Percentiles rank a stretch among this genome's conserved stretches.
These are phyloP conservation scores for Hypoxylon sp. DNA, from an alignment of 2,329 filamentous ascomycete species.

Conservation along the genomic window DNA sequence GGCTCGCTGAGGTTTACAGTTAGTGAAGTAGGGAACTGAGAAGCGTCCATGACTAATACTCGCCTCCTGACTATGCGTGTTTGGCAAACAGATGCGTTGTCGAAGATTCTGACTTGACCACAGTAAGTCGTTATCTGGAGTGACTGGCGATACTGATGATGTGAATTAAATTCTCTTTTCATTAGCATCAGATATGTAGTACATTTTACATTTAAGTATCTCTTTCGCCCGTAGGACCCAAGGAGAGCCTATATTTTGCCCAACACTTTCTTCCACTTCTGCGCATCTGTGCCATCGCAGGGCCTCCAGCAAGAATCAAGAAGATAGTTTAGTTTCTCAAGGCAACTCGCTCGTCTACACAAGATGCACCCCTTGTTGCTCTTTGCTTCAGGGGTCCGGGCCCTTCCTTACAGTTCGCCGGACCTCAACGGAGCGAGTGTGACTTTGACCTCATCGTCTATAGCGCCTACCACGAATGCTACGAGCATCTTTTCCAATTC, in stretches of 20 bases:
- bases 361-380: background rate
- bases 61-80: background rate
- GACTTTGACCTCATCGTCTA: background rate
- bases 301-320: background rate
- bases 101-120: background rate
- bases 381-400: background rate
- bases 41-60: background rate
- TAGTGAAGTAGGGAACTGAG: background rate
- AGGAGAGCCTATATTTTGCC: background rate
- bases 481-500: background rate
- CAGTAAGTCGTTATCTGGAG: background rate
- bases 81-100: background rate
- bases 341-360: background rate
- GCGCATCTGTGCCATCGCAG: background rate
- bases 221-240: background rate
- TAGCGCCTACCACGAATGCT: background rate
- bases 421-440: background rate
- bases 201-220: background rate
- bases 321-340: background rate
- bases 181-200: background rate
- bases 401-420: background rate
- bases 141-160: too few species aligned
- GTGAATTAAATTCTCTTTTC: background rate
- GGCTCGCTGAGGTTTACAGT: too few species aligned
- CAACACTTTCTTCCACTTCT: background rate